Base-by-base conservation (phyloP, 352 stramenopile species). In the Hyaloperonospora arabidopsidis region DNA sequence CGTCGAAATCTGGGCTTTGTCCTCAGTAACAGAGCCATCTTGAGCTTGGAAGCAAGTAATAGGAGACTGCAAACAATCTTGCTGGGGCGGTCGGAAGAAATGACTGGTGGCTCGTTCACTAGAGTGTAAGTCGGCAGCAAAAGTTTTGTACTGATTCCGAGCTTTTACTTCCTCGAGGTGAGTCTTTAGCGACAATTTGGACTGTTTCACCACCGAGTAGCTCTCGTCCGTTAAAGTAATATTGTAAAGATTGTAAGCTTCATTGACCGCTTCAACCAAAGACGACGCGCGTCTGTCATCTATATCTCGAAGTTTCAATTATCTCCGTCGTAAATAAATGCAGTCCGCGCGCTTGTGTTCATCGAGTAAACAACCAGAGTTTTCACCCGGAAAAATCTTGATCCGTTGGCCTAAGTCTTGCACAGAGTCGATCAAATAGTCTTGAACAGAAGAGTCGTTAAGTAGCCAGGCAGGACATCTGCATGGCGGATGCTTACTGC, bases 301-400 rank as follows among this genome's bases (percentile, higher is more conserved):
- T 1, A 45, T 19, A 5, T 51, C 18, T 0, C 25, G 21, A 2
- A 17, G 12, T 15, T 29, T 19, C 5, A 22, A 23, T 40, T 18
- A 28, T 34, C 14, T 17, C 1, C 21, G 6, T 19, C 18, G 17
- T 0, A 49, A 17, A 22, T 13, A 49, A 13, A 67, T 56, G 29
- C 53, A 67, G 18, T 50, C 48, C 0, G 35, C 1, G 2, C 53
- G 52, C 17, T 67, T 67, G 36, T 62, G 52, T 14, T 59, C 53
- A 18, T 67, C 53, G 0, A 59, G 38, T 0, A 59, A 36, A 25
- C 52, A 62, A 0, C 53, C 53, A 7, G 59, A 53, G 14, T 62
- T 67, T 0, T 43, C n/a, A 2, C n/a, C 49, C 8, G 17, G 29
- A 15, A 67, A 67, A 1, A 49, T 40, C 43, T 46, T 41, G 15